Evolutionary conservation across 1,284 basidiomycete genomes (phyloP).

Genomic region (Moesziomyces sp.): DNA sequence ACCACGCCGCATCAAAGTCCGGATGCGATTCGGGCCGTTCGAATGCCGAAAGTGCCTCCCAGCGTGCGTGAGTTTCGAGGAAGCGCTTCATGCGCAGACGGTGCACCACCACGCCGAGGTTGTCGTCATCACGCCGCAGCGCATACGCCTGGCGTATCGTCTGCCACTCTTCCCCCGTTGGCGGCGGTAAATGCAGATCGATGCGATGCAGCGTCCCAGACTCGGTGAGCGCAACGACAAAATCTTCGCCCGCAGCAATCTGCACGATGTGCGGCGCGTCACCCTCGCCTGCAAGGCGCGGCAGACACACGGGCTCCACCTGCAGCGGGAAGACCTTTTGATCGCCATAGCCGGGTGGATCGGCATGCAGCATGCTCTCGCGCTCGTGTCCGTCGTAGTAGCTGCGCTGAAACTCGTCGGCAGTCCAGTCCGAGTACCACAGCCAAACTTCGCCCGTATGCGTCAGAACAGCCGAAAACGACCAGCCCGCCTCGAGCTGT

Average conservation of each 20-base stretch:
- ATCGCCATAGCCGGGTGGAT: conserved; percentile 11
- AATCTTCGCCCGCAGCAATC: conserved; percentile 53
- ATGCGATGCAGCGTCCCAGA: conserved; percentile 37
- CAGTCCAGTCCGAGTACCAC: conserved; percentile 26
- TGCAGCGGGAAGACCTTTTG: conserved; percentile 14
- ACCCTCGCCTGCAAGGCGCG: neutral
- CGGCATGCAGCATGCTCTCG: conserved; percentile 2
- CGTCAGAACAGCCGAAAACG: conserved; percentile 35
- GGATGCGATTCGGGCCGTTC: conserved; percentile 4
- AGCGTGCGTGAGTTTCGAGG: conserved; percentile 5
- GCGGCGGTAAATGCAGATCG: conserved; percentile 13
- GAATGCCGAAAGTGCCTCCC: conserved; percentile 18
- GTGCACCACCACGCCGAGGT: conserved; percentile 1
- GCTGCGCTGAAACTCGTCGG: neutral
- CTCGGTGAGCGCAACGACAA: conserved; percentile 48
- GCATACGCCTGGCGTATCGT: neutral
- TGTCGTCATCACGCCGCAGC: neutral
- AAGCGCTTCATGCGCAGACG: neutral
- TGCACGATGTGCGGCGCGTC: conserved; percentile 12
- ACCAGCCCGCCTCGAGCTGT: conserved; percentile 57
- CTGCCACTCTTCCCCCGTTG: neutral
- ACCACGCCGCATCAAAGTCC: conserved; percentile 20
- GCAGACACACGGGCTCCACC: conserved; percentile 11
- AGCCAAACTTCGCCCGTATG: conserved; percentile 15
- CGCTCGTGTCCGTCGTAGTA: conserved; percentile 10